phyloP scores from a whole-genome alignment of 2,329 filamentous ascomycete genomes.

The Pseudocercospora pini-densiflorae region DNA sequence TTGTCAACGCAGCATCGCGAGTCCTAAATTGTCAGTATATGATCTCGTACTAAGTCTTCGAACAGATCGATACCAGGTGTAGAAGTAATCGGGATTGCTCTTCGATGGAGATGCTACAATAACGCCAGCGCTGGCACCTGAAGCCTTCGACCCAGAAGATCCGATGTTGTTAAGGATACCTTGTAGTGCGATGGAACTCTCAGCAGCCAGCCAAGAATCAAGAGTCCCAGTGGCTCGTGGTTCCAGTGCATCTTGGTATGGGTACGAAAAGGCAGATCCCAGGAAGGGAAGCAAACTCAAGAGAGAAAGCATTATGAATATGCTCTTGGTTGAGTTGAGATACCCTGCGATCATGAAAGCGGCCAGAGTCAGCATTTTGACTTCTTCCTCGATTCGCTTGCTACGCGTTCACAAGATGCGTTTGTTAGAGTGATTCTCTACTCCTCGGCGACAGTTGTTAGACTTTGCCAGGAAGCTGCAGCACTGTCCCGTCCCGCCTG shows the following conservation, averaged over 20 bases:
- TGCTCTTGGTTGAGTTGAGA: background rate
- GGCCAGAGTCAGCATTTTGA: background rate
- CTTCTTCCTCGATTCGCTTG: background rate
- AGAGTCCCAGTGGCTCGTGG: constrained; percentile 28
- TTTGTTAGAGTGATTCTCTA: background rate
- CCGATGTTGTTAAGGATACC: constrained; percentile 62
- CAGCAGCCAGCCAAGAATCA: constrained; percentile 46
- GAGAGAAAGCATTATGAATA: constrained; percentile 17
- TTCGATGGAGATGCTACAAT: constrained; percentile 62
- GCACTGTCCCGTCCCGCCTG: background rate
- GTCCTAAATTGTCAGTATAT: constrained; percentile 45
- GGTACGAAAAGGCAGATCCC: constrained; percentile 11
- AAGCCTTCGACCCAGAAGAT: constrained; percentile 52
- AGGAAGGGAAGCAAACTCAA: constrained; percentile 19
- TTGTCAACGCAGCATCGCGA: constrained; percentile 71
- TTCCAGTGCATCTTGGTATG: constrained; percentile 20
- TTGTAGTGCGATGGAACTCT: constrained; percentile 55
- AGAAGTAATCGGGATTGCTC: constrained; percentile 67
- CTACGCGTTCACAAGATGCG: background rate
- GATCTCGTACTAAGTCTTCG: background rate
- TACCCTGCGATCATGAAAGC: background rate
- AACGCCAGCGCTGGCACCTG: constrained; percentile 55
- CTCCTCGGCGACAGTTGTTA: background rate
- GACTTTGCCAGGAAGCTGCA: background rate
- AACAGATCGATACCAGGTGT: constrained; percentile 61